Evolutionary conservation across 495 filamentous ascomycete species (phyloP).

Genomic region (Margaritispora aquatica): DNA sequence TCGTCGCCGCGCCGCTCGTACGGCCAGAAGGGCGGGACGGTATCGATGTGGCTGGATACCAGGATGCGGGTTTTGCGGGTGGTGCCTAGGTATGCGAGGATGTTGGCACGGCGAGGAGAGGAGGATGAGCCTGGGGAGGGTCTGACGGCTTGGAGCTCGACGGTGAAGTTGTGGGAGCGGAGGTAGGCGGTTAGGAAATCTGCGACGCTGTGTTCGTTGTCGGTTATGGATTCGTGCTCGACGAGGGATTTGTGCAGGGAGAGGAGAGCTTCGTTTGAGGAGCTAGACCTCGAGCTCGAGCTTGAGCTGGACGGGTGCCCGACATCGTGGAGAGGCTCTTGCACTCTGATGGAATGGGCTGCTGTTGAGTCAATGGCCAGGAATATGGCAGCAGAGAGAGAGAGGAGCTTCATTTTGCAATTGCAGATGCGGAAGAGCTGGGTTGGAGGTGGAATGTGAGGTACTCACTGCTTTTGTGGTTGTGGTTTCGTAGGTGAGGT

Average conservation of each 20-base stretch:
- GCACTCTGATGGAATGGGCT: not conserved
- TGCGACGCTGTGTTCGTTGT: slow-evolving; percentile 63
- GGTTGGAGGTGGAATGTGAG: not conserved
- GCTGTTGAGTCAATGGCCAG: slow-evolving; percentile 3
- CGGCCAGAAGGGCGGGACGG: slow-evolving; percentile 67
- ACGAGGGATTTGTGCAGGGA: slow-evolving; percentile 72
- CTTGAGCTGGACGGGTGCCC: no score
- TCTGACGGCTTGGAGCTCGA: slow-evolving; percentile 63
- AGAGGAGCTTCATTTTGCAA: slow-evolving; percentile 10
- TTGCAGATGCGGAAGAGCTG: not conserved
- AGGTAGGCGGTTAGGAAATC: slow-evolving; percentile 66
- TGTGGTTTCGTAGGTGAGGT: not conserved
- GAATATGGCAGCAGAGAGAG: not conserved
- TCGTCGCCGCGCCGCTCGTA: slow-evolving; percentile 43
- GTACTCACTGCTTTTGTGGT: not conserved
- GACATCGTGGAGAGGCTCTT: not conserved
- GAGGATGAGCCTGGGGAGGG: slow-evolving; percentile 36
- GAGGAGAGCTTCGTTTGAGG: slow-evolving; percentile 42
- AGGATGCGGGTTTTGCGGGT: slow-evolving; percentile 56
- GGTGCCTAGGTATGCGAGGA: slow-evolving; percentile 67
- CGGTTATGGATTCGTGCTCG: slow-evolving; percentile 67
- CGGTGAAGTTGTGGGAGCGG: slow-evolving; percentile 53
- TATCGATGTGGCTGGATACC: slow-evolving; percentile 68
- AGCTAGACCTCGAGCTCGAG: not conserved
- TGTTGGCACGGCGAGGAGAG: slow-evolving; percentile 52